Base-by-base conservation (phyloP, 345 rosid species). In the Sisymbrium altissimum region DNA sequence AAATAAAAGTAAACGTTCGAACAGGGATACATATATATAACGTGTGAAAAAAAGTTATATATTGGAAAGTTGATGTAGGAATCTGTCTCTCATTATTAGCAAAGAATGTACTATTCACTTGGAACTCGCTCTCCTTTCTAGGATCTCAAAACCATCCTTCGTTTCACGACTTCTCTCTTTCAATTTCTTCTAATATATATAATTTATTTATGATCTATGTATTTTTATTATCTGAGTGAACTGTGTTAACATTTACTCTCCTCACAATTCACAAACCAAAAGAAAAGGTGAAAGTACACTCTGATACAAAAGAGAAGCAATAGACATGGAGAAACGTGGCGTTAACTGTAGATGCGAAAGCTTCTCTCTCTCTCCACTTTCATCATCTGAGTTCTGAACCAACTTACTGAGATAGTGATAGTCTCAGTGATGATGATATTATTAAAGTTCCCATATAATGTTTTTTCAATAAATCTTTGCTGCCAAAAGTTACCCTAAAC, bases 291-390 rank as follows among this genome's bases (percentile, higher is more conserved):
- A 60, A 71, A 23, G 63, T 63, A 71, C 64, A 30, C 58, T 78
- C 71, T 71, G 64, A 61, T 74, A 65, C 55, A 49, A 68, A 48
- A 49, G 79, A 77, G 57, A 77, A 66, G 72, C 67, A 56, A 64
- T 70, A 46, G 80, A 71, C 74, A 72, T 73, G 65, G 66, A 78
- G 74, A 67, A 62, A 78, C 70, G 78, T 61, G 80, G 80, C 67
- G 80, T 78, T 72, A 78, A 78, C 81, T 78, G 81, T 78, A 73
- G 78, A 78, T 77, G 41, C 32, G 60, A 60, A 78, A 61, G 66
- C 78, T 36, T 78, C 56, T 60, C 71, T 78, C 71, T 78, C 71
- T 70, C 81, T 41, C 65, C 70, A 67, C 78, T 78, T 72, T 72
- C 77, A 73, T 66, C 67, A 66, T 72, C 72, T 66, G 63, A 72